Base-by-base conservation (phyloP, 805 yeast species). In the Ogataea allantospora region DNA sequence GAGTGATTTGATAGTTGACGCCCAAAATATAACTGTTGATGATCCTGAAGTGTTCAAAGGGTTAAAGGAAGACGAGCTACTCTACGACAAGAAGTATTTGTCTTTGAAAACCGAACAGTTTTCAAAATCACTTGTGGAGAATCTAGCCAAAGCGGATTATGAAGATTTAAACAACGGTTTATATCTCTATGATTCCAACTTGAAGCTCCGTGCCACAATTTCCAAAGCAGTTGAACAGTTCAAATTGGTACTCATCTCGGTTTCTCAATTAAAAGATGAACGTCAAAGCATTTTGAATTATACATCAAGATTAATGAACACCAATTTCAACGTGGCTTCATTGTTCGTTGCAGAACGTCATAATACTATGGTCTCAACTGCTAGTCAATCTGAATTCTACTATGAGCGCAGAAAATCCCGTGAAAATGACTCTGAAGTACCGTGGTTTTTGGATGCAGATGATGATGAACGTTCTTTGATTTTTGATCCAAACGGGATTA, bases 11-110 rank as follows among this genome's bases (percentile, higher is more conserved):
- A 67, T 86, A 8, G 73, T 85, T 71, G 77, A 80, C 31, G 71
- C 84, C 0, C 95, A 86, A 54, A 68, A 78, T 9, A 61, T 85
- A 8, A 82, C 93, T 0, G 60, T 84, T 8, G 76, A 72, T 19
- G 95, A 85, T 54, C 88, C 93, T 1, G 88, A 83, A 42, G 81
- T 80, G 2, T 85, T 85, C 59, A 68, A 70, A 34, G 75, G 83
- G 0, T 67, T 83, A 62, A 71, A 70, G 40, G 80, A 78, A 20
- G 85, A 80, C 25, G 69, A 80, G 25, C 31, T 48, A 11, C 66
- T 66, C 24, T 67, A 67, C 33, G 63, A 68, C 38, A 59, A 68
- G 18, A 66, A 66, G 8, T 55, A 60, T 2, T 50, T 67, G 44
- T 60, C 60, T 33, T 49, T 61, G 10, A 70, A 71, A 2, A 65